Evolutionary conservation across 2,329 filamentous ascomycete genomes (phyloP).

Genomic region (Phyllosticta citrichinensis): DNA sequence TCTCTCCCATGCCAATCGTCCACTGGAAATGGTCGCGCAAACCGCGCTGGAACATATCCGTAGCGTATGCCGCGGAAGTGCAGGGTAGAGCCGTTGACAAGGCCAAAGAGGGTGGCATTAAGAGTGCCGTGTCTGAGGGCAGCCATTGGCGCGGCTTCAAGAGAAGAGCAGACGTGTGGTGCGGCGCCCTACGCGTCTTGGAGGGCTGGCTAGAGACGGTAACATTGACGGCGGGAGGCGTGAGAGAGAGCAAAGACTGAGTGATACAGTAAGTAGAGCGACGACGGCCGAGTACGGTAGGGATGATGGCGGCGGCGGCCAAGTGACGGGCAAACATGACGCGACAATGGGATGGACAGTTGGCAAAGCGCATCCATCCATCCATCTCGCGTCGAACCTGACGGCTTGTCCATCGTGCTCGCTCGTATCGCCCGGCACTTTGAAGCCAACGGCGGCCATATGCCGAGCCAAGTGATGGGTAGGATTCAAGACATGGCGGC

Average conservation of each 20-base stretch:
- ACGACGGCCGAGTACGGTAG: not conserved
- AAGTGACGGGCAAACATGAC: not conserved
- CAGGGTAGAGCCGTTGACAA: constrained; percentile 2
- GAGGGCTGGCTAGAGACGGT: not conserved
- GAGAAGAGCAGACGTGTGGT: not conserved
- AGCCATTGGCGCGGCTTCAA: not conserved
- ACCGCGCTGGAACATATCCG: constrained; percentile 12
- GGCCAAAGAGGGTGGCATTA: constrained; percentile 12
- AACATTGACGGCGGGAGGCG: not conserved
- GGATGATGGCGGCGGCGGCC: not conserved
- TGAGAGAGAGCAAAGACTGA: not conserved
- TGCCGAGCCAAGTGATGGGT: not conserved
- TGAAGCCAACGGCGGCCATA: not conserved
- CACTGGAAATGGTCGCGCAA: constrained; percentile 9
- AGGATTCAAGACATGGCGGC: not conserved
- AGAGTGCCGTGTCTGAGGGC: constrained; percentile 8
- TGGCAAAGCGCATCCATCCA: not conserved
- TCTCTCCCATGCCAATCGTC: constrained; percentile 14
- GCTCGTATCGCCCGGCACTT: not conserved
- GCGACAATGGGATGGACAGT: not conserved
- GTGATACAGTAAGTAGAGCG: not conserved
- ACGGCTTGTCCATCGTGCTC: not conserved
- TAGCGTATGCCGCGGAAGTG: constrained; percentile 15
- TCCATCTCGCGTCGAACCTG: not conserved
- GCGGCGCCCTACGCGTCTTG: not conserved